These are phyloP conservation scores for Spergularia azorica DNA, from an alignment of 179 eudicot species.

Conservation along the genomic window DNA sequence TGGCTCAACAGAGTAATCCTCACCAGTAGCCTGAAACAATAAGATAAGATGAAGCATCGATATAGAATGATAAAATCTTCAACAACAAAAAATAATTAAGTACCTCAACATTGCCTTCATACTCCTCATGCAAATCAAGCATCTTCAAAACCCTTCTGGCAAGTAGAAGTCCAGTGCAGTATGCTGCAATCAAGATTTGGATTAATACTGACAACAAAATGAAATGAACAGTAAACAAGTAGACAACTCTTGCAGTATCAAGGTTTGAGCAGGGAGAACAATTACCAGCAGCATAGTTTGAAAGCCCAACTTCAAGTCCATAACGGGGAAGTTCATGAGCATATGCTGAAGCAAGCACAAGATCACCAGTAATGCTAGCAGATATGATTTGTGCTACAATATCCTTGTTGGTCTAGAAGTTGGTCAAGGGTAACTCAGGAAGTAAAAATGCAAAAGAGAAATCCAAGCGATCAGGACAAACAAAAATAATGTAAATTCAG, in stretches of 20 bases:
- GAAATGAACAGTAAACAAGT: background rate
- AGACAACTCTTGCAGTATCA: background rate
- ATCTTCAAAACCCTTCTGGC: constrained; percentile 63
- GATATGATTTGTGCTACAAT: constrained; percentile 59
- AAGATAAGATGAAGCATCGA: background rate
- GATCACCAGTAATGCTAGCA: constrained; percentile 63
- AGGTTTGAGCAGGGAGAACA: background rate
- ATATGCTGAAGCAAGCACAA: constrained; percentile 65
- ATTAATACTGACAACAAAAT: background rate
- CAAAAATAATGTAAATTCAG: too few relatives aligned
- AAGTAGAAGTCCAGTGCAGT: constrained; percentile 74
- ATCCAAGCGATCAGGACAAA: too few relatives aligned
- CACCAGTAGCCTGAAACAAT: constrained; percentile 54
- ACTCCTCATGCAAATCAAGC: constrained; percentile 65
- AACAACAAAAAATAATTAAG: background rate
- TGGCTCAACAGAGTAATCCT: constrained; percentile 75
- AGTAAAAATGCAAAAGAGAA: background rate
- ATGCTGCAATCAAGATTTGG: constrained; percentile 38
- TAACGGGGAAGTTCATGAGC: constrained; percentile 70
- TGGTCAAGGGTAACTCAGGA: constrained; percentile 30
- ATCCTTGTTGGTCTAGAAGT: constrained; percentile 64
- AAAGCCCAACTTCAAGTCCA: constrained; percentile 75
- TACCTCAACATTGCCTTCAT: constrained; percentile 52
- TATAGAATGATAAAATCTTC: background rate
- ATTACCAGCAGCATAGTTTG: constrained; percentile 66